Evolutionary conservation across 495 filamentous ascomycete species (phyloP), one percentile per base, ranked within the genome.

Genomic region (Talaromyces ruber): DNA sequence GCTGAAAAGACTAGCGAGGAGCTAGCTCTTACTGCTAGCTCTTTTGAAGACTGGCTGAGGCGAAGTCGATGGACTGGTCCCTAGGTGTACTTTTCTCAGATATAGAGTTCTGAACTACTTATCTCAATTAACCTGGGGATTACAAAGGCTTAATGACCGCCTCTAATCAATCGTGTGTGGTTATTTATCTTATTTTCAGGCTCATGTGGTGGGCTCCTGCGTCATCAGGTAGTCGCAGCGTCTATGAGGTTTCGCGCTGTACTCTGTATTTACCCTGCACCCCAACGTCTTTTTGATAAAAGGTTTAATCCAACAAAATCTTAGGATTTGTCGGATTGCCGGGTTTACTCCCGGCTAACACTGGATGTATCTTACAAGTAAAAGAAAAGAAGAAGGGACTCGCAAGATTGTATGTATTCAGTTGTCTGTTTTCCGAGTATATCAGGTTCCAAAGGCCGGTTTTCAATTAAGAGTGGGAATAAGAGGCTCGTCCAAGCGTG

Each of bases 31-130:
- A 63, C 37, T 24, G 65, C 63, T 5, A 64, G 58, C 9, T 43
- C 65, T n/a, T 69, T 69, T 53, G 65, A 60, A 39, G 67, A 70
- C 22, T 70, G 67, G 67, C 25, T 70, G n/a, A 18, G 18, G n/a
- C 52, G 64, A n/a, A 59, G 26, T 21, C 47, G 47, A 14, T 67
- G 66, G 64, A 56, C n/a, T 22, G 60, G 64, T 24, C 64, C 64
- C 47, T 37, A 58, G 51, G 51, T 54, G 51, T 54, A 54, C 25
- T 54, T 54, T 25, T 54, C 51, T 54, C 51, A 7, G 51, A 54
- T 7, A 54, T 22, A 54, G 51, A 54, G 51, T 54, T 54, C 51
- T 54, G 51, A 54, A 54, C 51, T 54, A 21, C 25, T 24, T 21
- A 7, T 24, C 25, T 21, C 51, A 54, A 54, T 54, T 54, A 54